Conservation (phyloP, 768 basidiomycete genomes). For the Amanita pallidorosea region DNA sequence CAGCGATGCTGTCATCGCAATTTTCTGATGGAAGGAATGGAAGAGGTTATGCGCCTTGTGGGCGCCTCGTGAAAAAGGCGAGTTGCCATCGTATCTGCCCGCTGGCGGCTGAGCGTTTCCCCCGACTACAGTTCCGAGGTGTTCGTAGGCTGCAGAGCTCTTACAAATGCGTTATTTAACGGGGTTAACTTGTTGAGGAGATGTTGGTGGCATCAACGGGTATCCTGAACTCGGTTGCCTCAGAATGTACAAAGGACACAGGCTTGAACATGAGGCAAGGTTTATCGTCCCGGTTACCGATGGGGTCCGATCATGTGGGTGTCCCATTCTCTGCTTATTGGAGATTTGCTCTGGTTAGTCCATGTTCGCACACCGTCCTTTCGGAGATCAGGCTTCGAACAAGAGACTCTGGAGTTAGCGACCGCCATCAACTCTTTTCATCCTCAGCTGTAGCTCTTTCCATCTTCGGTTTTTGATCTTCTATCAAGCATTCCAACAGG, state of each 20-base stretch:
- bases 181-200: neutral
- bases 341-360: neutral
- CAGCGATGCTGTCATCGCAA: neutral
- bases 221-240: slow-evolving; percentile 5
- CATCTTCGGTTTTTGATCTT: neutral
- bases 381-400: slow-evolving; percentile 4
- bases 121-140: neutral
- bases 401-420: neutral
- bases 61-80: neutral
- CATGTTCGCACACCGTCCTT: neutral
- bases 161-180: neutral
- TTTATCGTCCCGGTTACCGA: slow-evolving; percentile 22
- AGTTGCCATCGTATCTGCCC: neutral
- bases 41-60: neutral
- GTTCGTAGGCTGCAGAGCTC: neutral
- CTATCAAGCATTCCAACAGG: slow-evolving; percentile 1
- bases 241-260: neutral
- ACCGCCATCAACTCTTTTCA: neutral
- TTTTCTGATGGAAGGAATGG: neutral
- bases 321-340: neutral
- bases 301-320: slow-evolving; percentile 13
- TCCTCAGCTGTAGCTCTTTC: neutral
- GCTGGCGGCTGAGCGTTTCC: neutral
- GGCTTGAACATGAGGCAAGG: slow-evolving; percentile 17
- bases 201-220: neutral